Percentiles rank a stretch among this genome's conserved stretches.
These are phyloP conservation scores for Pleurostoma richardsiae DNA, from an alignment of 2,329 filamentous ascomycete species.

Conservation along the genomic window DNA sequence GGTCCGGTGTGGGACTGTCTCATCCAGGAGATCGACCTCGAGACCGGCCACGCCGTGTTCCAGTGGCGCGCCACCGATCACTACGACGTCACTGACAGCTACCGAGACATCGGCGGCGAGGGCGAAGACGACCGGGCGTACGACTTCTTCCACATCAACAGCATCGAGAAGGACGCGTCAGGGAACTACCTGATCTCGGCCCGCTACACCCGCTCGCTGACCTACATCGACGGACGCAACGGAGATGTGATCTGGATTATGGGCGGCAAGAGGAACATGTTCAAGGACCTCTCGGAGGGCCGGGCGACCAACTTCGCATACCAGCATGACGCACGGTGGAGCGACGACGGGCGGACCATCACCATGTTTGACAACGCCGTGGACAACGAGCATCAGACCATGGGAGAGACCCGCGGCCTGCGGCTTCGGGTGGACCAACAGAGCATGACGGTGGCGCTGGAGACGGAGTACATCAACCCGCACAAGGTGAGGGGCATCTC, in stretches of 20 bases:
- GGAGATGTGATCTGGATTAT: conserved; percentile 27
- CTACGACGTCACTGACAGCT: conserved; percentile 9
- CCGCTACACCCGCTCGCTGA: conserved; percentile 19
- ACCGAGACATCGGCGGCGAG: background rate
- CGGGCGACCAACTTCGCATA: conserved; percentile 28
- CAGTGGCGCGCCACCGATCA: conserved; percentile 28
- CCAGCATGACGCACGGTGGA: conserved; percentile 28
- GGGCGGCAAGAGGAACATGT: conserved; percentile 26
- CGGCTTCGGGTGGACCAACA: conserved; percentile 20
- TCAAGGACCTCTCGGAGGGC: conserved; percentile 25
- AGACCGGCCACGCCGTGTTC: conserved; percentile 28
- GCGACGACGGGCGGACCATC: conserved; percentile 19
- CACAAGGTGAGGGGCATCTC: conserved; percentile 6
- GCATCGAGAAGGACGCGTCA: conserved; percentile 21
- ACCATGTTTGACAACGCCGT: conserved; percentile 32
- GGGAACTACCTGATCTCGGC: conserved; percentile 31
- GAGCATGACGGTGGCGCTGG: conserved; percentile 20
- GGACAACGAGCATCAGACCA: conserved; percentile 21
- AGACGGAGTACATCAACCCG: conserved; percentile 23
- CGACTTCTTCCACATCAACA: conserved; percentile 34
- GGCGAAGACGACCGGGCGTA: conserved; percentile 9
- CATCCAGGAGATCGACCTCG: conserved; percentile 32
- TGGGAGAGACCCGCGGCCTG: conserved; percentile 17
- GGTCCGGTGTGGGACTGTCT: conserved; percentile 26
- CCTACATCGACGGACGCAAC: conserved; percentile 15